Evolutionary conservation across 2,329 filamentous ascomycete genomes (phyloP).

Genomic region (Massarina eburnea): DNA sequence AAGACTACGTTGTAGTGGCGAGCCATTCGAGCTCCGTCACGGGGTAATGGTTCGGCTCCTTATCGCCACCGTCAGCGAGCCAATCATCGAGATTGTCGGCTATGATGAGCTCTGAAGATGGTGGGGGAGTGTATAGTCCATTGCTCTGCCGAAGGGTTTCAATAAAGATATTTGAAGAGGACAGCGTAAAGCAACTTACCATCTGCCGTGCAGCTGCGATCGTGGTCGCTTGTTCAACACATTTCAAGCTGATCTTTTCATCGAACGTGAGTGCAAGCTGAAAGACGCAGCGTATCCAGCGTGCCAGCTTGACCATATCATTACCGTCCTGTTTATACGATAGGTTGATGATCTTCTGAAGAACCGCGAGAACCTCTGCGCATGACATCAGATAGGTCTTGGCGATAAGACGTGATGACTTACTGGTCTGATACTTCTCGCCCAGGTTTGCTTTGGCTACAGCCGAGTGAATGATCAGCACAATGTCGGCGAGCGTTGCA

Average conservation of each 20-base stretch:
- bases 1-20: slow-evolving; percentile 59
- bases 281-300: slow-evolving; percentile 78
- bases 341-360: slow-evolving; percentile 70
- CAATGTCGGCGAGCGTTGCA: slow-evolving; percentile 51
- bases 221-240: slow-evolving; percentile 64
- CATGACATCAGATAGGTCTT: slow-evolving; percentile 7
- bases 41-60: slow-evolving; percentile 59
- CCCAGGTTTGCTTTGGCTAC: slow-evolving; percentile 32
- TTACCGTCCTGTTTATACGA: slow-evolving; percentile 62
- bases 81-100: slow-evolving; percentile 1
- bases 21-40: slow-evolving; percentile 74
- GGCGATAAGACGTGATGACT: slow-evolving; percentile 5
- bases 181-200: slow-evolving; percentile 20
- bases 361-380: slow-evolving; percentile 33
- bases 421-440: slow-evolving; percentile 35
- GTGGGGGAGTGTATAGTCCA: slow-evolving; percentile 14
- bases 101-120: slow-evolving; percentile 16
- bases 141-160: slow-evolving; percentile 8
- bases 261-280: slow-evolving; percentile 64
- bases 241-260: slow-evolving; percentile 57
- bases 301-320: slow-evolving; percentile 63
- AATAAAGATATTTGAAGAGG: slow-evolving; percentile 1
- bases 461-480: slow-evolving; percentile 47
- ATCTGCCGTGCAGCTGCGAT: slow-evolving; percentile 30
- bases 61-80: slow-evolving; percentile 22